phyloP scores from a whole-genome alignment of 805 yeast genomes.

The Lipomyces chichibuensis region DNA sequence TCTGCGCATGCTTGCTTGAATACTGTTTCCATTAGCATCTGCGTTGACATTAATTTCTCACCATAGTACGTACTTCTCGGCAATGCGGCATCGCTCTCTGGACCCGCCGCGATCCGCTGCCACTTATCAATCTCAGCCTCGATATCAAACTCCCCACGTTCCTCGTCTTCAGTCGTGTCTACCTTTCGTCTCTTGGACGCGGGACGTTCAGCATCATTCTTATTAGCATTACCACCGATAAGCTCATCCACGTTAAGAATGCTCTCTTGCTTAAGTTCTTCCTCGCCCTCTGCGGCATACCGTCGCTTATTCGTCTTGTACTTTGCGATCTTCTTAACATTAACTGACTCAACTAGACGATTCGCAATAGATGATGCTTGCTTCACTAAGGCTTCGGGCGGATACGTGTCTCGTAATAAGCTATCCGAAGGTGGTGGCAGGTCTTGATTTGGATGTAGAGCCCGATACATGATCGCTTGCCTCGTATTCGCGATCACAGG shows the following conservation, averaged over 20 bases:
- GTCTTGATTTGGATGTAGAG: slow-evolving; percentile 43
- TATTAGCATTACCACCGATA: slow-evolving; percentile 1
- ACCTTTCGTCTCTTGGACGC: not conserved
- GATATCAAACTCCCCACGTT: slow-evolving; percentile 10
- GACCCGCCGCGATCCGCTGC: slow-evolving; percentile 8
- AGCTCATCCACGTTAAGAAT: slow-evolving; percentile 19
- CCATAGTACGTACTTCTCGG: slow-evolving; percentile 1
- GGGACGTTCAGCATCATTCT: not conserved
- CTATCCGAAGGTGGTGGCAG: slow-evolving; percentile 11
- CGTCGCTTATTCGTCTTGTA: slow-evolving; percentile 25
- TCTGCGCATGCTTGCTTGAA: slow-evolving; percentile 9
- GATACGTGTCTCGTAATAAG: slow-evolving; percentile 2
- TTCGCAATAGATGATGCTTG: slow-evolving; percentile 13
- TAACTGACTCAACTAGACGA: slow-evolving; percentile 12
- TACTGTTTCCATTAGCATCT: slow-evolving; percentile 4
- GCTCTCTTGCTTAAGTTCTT: slow-evolving; percentile 8
- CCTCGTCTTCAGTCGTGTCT: not conserved
- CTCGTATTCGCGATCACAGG: slow-evolving; percentile 38
- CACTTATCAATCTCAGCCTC: slow-evolving; percentile 17
- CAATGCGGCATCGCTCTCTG: slow-evolving; percentile 11
- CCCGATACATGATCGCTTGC: slow-evolving; percentile 41
- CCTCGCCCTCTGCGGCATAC: slow-evolving; percentile 9
- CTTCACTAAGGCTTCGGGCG: slow-evolving; percentile 22
- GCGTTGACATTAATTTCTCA: not conserved
- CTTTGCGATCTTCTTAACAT: slow-evolving; percentile 26